These are phyloP conservation scores for Hyphodiscus hymeniophilus DNA, from an alignment of 495 filamentous ascomycete species.

Conservation along the genomic window DNA sequence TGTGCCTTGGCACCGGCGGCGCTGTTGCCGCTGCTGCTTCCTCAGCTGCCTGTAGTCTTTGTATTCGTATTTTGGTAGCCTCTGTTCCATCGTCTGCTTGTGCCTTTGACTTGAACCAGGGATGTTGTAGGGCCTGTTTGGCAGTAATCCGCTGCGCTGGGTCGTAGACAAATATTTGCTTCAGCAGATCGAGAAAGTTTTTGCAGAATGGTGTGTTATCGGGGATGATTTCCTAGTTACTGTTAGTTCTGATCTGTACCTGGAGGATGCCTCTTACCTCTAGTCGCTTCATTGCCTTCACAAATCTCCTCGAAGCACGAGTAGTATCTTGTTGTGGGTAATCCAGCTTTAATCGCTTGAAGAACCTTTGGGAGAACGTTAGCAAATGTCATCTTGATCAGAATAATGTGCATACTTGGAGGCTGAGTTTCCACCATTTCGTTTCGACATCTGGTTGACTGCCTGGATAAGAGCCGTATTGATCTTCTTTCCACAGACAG, in stretches of 20 bases:
- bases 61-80: conserved; percentile 63
- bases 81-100: conserved; percentile 88
- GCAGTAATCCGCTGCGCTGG: conserved; percentile 85
- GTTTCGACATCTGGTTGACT: conserved; percentile 56
- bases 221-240: conserved; percentile 77
- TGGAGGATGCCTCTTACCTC: conserved; percentile 46
- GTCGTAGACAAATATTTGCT: conserved; percentile 92
- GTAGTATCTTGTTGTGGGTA: conserved; percentile 86
- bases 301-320: conserved; percentile 82
- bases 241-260: conserved; percentile 18
- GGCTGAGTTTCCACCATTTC: conserved; percentile 64
- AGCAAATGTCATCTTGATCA: conserved; percentile 11
- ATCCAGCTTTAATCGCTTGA: conserved; percentile 73
- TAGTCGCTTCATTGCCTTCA: conserved; percentile 87
- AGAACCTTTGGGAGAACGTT: conserved; percentile 53
- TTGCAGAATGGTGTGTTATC: conserved; percentile 67
- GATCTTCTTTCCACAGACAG: conserved; percentile 66
- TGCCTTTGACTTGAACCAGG: conserved; percentile 84
- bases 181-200: conserved; percentile 79
- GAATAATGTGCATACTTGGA: conserved; percentile 57
- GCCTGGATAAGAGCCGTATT: conserved; percentile 68
- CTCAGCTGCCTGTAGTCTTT: conserved; percentile 32
- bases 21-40: conserved; percentile 8
- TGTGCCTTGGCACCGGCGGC: conserved; percentile 2
- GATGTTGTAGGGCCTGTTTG: conserved; percentile 81